phyloP scores from a whole-genome alignment of 2,329 filamentous ascomycete species.

The Fusarium domesticum region DNA sequence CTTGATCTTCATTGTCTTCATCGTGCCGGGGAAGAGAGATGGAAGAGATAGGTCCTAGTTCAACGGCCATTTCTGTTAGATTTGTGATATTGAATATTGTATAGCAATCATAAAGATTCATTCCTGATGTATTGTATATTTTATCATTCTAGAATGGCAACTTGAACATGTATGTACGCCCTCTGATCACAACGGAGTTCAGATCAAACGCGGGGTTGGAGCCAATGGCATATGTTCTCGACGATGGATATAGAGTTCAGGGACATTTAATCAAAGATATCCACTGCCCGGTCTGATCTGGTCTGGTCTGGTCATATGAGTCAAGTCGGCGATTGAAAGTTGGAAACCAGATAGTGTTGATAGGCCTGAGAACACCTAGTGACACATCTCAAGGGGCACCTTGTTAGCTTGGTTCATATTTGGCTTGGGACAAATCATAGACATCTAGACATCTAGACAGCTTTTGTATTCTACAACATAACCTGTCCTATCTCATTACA shows the following conservation, averaged over 20 bases:
- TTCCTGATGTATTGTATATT: no score
- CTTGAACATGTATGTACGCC: background rate
- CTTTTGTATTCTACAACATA: conserved; percentile 28
- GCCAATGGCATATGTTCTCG: background rate
- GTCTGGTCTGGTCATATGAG: no score
- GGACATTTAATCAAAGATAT: background rate
- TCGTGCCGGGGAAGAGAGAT: no score
- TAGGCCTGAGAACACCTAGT: no score
- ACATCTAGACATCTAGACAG: conserved; percentile 15
- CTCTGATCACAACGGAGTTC: background rate
- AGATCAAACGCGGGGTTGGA: background rate
- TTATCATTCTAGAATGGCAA: no score
- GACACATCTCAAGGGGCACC: no score
- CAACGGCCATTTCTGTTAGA: background rate
- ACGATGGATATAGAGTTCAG: conserved; percentile 12
- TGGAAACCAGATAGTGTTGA: no score
- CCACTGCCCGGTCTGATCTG: no score
- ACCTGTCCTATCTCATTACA: conserved; percentile 27
- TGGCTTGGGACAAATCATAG: background rate
- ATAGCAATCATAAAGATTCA: no score
- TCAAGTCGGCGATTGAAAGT: no score
- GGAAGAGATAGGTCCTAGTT: background rate
- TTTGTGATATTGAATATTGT: background rate
- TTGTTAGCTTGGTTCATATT: no score
- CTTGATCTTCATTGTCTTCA: background rate